Evolutionary conservation across 2,329 filamentous ascomycete species (phyloP).

Genomic region (Aspergillus viridinutans): DNA sequence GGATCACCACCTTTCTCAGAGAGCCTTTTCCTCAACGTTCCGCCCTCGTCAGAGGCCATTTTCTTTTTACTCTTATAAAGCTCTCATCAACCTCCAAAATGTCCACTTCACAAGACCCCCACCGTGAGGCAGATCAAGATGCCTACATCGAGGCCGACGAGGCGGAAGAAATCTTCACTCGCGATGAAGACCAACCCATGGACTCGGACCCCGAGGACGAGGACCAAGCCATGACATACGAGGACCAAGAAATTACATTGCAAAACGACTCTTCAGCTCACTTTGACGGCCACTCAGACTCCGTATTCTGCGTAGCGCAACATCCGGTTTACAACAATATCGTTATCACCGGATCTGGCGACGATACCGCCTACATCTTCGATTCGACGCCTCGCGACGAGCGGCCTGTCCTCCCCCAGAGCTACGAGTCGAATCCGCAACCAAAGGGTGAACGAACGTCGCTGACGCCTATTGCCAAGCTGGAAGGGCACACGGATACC

Average conservation of each 20-base stretch:
- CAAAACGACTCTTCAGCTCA: constrained; percentile 92
- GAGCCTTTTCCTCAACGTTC: background rate
- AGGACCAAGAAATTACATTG: constrained; percentile 66
- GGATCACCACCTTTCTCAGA: background rate
- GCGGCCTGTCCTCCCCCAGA: constrained; percentile 67
- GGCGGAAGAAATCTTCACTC: constrained; percentile 69
- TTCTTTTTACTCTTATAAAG: background rate
- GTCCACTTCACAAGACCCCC: constrained; percentile 32
- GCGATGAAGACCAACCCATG: constrained; percentile 69
- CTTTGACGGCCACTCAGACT: constrained; percentile 86
- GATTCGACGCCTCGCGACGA: constrained; percentile 62
- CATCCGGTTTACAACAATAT: constrained; percentile 76
- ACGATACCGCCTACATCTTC: constrained; percentile 83
- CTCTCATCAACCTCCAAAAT: constrained; percentile 15
- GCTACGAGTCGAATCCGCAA: constrained; percentile 65
- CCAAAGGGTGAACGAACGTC: constrained; percentile 55
- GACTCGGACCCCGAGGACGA: constrained; percentile 63
- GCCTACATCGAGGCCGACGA: constrained; percentile 74
- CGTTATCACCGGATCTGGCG: constrained; percentile 80
- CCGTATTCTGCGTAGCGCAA: constrained; percentile 90
- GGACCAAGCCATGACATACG: constrained; percentile 47
- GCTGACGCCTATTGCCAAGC: constrained; percentile 63
- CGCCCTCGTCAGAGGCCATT: background rate
- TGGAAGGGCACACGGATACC: constrained; percentile 90
- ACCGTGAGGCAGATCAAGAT: constrained; percentile 58